Base-by-base conservation (phyloP, 257 asterid species). In the Solanum neorickii region DNA sequence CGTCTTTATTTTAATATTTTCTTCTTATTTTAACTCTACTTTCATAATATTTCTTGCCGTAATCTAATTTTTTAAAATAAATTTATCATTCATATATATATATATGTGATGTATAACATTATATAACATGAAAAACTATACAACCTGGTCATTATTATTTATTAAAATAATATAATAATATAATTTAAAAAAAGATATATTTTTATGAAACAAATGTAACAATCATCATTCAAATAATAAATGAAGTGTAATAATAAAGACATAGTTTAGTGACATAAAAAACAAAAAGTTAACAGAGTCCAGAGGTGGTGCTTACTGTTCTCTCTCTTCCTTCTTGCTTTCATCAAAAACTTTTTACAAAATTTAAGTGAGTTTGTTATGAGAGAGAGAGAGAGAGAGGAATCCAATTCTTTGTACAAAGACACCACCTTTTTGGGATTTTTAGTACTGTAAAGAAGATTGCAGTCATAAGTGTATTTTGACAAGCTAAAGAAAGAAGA, bases 261-360 rank as follows among this genome's bases (percentile, higher is more conserved):
- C 76, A 74, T 37, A 66, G 56, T 73, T 91, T 88, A 89, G 89
- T 87, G 88, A 87, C 68, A 89, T 56, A 66, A 88, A 80, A 42
- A 3, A 83, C 7, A 9, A 21, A 6, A 7, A 16, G 0, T 4
- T 56, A 12, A 16, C 7, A 73, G 82, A 47, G 18, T 12, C 84
- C 76, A 73, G 76, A 85, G 65, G 83, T 91, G 92, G 84, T 87
- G 90, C 88, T 78, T 88, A 88, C 90, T 93, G 89, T 91, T 82
- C 52, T 75, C 44, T 68, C 52, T 69, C 52, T 68, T 39, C 41
- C 39, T 39, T 69, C 89, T 69, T 82, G 91, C 92, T 87, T 82
- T 87, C 92, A 88, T 90, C 88, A 88, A 85, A 15, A 33, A 39
- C 41, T 72, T 60, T 88, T 80, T 14, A 25, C 87, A 21, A 41